Percentiles rank a stretch among this genome's conserved stretches.
These are phyloP conservation scores for Ceratocystis destructans DNA, from an alignment of 2,329 filamentous ascomycete genomes.

Conservation along the genomic window DNA sequence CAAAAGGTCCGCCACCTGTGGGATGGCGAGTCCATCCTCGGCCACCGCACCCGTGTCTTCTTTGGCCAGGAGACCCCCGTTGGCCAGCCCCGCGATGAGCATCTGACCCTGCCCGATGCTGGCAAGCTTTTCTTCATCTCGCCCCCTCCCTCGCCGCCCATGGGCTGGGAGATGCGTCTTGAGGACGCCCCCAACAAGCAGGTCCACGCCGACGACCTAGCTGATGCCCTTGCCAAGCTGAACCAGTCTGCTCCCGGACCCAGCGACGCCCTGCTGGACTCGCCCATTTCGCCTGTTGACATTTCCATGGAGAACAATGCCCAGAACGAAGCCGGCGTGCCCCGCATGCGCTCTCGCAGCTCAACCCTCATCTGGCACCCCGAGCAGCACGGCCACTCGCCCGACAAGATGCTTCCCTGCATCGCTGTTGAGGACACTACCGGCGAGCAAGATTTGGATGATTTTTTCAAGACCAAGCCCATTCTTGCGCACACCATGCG, in stretches of 20 bases:
- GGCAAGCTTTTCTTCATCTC: constrained; percentile 63
- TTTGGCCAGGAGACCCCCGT: constrained; percentile 51
- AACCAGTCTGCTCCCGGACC: constrained; percentile 31
- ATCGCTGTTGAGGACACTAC: constrained; percentile 57
- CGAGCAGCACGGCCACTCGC: constrained; percentile 39
- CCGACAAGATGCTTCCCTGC: constrained; percentile 39
- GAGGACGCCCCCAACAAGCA: constrained; percentile 58
- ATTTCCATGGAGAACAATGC: constrained; percentile 19
- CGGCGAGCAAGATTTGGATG: constrained; percentile 35
- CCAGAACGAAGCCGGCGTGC: constrained; percentile 21
- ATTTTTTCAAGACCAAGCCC: constrained; percentile 26
- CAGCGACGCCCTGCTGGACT: constrained; percentile 22
- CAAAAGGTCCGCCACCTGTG: constrained; percentile 57
- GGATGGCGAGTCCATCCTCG: constrained; percentile 61
- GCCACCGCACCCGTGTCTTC: constrained; percentile 54
- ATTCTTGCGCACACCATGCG: constrained; percentile 41
- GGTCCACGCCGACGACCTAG: constrained; percentile 55
- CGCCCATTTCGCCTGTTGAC: constrained; percentile 32
- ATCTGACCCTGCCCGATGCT: constrained; percentile 52
- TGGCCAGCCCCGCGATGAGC: constrained; percentile 37
- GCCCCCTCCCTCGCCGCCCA: constrained; percentile 52
- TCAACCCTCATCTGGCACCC: constrained; percentile 54
- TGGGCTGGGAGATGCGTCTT: constrained; percentile 54
- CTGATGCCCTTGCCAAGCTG: constrained; percentile 50
- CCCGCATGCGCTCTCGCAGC: constrained; percentile 40